Percentiles rank a stretch among this genome's conserved stretches.
These are phyloP conservation scores for Paraphoma chrysanthemicola DNA, from an alignment of 2,329 filamentous ascomycete species.

Conservation along the genomic window DNA sequence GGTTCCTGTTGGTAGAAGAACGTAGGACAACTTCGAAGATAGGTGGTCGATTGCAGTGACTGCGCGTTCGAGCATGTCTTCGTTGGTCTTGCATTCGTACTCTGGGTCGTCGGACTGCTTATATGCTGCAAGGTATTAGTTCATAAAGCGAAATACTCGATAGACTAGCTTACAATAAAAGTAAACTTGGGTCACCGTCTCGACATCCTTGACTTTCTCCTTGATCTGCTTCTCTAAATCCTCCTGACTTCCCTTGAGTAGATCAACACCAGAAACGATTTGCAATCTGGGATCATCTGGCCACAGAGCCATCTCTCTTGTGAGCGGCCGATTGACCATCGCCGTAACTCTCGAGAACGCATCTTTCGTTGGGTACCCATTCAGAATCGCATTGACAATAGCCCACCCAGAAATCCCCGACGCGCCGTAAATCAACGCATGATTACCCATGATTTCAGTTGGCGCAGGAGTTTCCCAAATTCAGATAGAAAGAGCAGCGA, in stretches of 20 bases:
- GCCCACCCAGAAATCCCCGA: conserved; percentile 60
- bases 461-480: background rate
- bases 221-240: conserved; percentile 44
- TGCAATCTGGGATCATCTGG: conserved; percentile 45
- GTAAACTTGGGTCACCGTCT: conserved; percentile 51
- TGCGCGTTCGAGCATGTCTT: conserved; percentile 47
- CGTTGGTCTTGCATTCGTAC: conserved; percentile 43
- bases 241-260: conserved; percentile 45
- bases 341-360: conserved; percentile 55
- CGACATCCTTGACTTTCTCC: conserved; percentile 43
- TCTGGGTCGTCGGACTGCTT: conserved; percentile 38
- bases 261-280: conserved; percentile 50
- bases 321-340: conserved; percentile 55
- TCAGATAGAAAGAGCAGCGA: background rate
- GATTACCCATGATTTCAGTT: conserved; percentile 30
- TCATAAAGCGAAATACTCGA: fast-evolving
- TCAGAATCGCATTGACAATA: conserved; percentile 56
- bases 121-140: conserved; percentile 28
- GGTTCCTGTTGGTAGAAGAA: conserved; percentile 46
- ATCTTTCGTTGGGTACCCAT: conserved; percentile 54
- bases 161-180: conserved; percentile 40
- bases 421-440: conserved; percentile 51
- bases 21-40: conserved; percentile 34
- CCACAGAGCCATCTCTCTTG: conserved; percentile 44
- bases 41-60: conserved; percentile 42